These are phyloP conservation scores for Agrostemma githago DNA, from an alignment of 148 eudicot species.

Conservation along the genomic window DNA sequence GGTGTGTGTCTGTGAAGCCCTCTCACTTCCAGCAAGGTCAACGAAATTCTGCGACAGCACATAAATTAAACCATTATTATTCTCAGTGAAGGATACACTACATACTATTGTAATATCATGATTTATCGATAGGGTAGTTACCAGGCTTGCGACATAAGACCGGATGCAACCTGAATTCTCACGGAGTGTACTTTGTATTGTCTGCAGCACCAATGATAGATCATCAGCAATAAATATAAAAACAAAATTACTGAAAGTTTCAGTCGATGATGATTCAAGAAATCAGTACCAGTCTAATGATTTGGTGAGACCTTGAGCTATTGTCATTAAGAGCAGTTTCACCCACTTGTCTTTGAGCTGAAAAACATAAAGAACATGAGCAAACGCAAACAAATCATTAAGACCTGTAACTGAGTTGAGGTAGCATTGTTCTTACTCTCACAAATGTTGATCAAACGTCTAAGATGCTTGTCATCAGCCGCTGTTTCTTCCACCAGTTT, in stretches of 20 bases:
- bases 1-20: conserved; percentile 88
- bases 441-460: conserved; percentile 70
- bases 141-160: conserved; percentile 92
- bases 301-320: conserved; percentile 96
- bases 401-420: background rate
- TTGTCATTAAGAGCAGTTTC: conserved; percentile 88
- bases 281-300: conserved; percentile 79
- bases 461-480: conserved; percentile 57
- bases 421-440: conserved; percentile 53
- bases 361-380: background rate
- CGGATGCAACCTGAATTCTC: conserved; percentile 75
- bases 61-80: background rate
- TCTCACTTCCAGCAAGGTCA: conserved; percentile 96
- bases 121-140: conserved; percentile 21
- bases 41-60: conserved; percentile 69
- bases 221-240: background rate
- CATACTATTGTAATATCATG: background rate
- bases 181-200: conserved; percentile 85
- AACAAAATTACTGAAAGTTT: background rate
- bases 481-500: conserved; percentile 87
- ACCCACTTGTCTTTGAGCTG: conserved; percentile 98
- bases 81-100: too few relatives aligned
- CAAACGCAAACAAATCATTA: background rate
- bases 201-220: conserved; percentile 43
- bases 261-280: background rate